Evolutionary conservation across 2,329 filamentous ascomycete genomes (phyloP).

Genomic region (Hirsutella minnesotensis): DNA sequence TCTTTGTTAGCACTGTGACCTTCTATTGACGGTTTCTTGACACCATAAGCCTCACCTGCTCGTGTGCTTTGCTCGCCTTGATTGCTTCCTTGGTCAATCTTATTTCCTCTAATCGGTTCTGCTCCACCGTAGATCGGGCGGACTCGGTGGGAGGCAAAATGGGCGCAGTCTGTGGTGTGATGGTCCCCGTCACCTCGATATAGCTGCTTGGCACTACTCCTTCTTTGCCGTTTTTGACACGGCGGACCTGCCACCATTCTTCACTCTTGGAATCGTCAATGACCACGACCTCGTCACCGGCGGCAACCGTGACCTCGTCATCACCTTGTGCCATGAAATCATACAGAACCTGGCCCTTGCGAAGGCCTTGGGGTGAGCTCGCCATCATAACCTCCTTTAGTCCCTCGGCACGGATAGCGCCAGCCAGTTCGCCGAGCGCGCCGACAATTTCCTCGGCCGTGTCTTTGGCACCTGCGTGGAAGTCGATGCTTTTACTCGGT

Average conservation of each 20-base stretch:
- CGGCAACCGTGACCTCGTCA: constrained; percentile 85
- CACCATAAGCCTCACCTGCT: constrained; percentile 65
- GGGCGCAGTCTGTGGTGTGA: constrained; percentile 37
- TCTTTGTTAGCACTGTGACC: constrained; percentile 54
- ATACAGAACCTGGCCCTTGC: constrained; percentile 79
- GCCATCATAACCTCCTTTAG: constrained; percentile 79
- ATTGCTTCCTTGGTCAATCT: constrained; percentile 71
- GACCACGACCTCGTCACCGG: constrained; percentile 83
- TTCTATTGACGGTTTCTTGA: constrained; percentile 54
- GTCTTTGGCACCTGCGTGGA: constrained; percentile 94
- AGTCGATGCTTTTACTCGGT: constrained; percentile 90
- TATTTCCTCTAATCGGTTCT: constrained; percentile 70
- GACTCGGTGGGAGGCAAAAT: constrained; percentile 33
- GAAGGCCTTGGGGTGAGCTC: constrained; percentile 55
- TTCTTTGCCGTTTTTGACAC: constrained; percentile 84
- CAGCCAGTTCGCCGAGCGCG: constrained; percentile 78
- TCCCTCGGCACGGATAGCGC: constrained; percentile 71
- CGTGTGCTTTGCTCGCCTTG: constrained; percentile 44
- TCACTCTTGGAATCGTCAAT: constrained; percentile 86
- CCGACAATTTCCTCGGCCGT: constrained; percentile 88
- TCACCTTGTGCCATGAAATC: constrained; percentile 96
- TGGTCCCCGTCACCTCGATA: constrained; percentile 70
- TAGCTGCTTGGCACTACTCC: constrained; percentile 96
- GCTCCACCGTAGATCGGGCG: constrained; percentile 57
- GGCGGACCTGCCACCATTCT: constrained; percentile 95